Conservation (phyloP, 495 filamentous ascomycete species). For the Hypoxylon subgilvum region DNA sequence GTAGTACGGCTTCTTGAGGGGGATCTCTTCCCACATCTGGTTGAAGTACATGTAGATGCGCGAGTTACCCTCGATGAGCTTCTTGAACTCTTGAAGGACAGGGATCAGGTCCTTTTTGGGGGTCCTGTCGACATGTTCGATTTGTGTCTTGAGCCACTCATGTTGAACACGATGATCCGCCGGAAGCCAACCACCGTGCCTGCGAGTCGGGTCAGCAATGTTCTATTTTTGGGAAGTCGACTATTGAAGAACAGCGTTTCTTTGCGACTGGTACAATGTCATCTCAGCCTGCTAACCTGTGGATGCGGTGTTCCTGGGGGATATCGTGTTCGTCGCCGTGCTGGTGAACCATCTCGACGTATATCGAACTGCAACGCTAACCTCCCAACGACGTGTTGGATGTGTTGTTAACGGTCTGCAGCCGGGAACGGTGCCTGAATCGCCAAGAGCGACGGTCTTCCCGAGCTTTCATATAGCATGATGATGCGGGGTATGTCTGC, state of each 20-base stretch:
- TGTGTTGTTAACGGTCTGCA: background rate
- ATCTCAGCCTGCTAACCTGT: conserved; percentile 40
- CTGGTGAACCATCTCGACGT: conserved; percentile 50
- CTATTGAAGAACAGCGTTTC: background rate
- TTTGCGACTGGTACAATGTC: background rate
- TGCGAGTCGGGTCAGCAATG: conserved; percentile 29
- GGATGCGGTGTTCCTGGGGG: conserved; percentile 48
- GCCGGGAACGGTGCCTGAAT: conserved; percentile 27
- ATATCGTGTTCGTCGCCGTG: conserved; percentile 53
- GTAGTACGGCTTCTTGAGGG: conserved; percentile 60
- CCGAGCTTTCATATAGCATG: conserved; percentile 22
- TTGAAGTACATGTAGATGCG: conserved; percentile 60
- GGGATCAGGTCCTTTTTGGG: conserved; percentile 51
- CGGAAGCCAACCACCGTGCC: conserved; percentile 60
- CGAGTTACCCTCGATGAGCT: conserved; percentile 54
- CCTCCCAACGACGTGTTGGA: conserved; percentile 6
- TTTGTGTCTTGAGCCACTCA: conserved; percentile 54
- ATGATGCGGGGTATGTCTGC: conserved; percentile 10
- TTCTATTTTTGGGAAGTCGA: background rate
- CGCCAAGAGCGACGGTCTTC: conserved; percentile 20
- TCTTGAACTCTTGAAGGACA: conserved; percentile 54
- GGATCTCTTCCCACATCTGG: conserved; percentile 73
- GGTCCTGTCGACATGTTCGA: conserved; percentile 54
- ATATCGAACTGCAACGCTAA: conserved; percentile 8
- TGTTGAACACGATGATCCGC: conserved; percentile 57